These are phyloP conservation scores for Globisporangium carolinianum DNA, from an alignment of 352 stramenopile species.

Conservation along the genomic window DNA sequence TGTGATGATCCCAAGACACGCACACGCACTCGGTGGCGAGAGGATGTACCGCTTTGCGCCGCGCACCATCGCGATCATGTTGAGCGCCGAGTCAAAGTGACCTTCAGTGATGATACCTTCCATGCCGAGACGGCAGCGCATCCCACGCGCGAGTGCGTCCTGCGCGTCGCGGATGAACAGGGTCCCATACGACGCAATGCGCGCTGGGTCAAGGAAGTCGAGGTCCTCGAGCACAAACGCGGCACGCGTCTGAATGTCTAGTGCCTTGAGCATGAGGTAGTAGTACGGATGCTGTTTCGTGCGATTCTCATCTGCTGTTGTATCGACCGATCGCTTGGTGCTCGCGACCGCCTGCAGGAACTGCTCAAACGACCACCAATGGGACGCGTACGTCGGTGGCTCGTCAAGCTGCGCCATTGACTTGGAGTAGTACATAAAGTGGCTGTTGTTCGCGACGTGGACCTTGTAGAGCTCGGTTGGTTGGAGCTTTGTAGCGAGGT, in stretches of 20 bases:
- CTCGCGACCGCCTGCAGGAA: conserved; percentile 33
- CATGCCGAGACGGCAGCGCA: conserved; percentile 89
- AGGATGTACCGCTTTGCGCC: conserved; percentile 92
- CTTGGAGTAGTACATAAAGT: conserved; percentile 94
- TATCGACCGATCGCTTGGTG: conserved; percentile 7
- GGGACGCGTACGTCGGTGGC: conserved; percentile 34
- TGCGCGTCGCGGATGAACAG: conserved; percentile 42
- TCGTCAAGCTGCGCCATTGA: conserved; percentile 22
- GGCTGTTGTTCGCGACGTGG: conserved; percentile 80
- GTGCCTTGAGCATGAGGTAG: conserved; percentile 55
- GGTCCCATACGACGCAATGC: conserved; percentile 23
- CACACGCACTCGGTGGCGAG: conserved; percentile 82
- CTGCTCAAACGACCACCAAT: conserved; percentile 53
- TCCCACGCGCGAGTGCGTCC: conserved; percentile 32
- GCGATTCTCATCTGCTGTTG: not conserved
- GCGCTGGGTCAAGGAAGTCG: conserved; percentile 87
- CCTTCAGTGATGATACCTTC: conserved; percentile 88
- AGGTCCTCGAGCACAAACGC: conserved; percentile 85
- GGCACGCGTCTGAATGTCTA: conserved; percentile 27
- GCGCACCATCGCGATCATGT: conserved; percentile 90
- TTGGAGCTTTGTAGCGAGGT: conserved; percentile 39
- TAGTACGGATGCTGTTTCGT: conserved; percentile 28
- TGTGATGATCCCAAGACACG: conserved; percentile 68
- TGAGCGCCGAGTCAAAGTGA: conserved; percentile 92
- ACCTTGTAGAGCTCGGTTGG: conserved; percentile 39